Evolutionary conservation across 176 grass and related monocot genomes (phyloP), one percentile per base, ranked within the genome.

Genomic region (Oropetium thomaeum): DNA sequence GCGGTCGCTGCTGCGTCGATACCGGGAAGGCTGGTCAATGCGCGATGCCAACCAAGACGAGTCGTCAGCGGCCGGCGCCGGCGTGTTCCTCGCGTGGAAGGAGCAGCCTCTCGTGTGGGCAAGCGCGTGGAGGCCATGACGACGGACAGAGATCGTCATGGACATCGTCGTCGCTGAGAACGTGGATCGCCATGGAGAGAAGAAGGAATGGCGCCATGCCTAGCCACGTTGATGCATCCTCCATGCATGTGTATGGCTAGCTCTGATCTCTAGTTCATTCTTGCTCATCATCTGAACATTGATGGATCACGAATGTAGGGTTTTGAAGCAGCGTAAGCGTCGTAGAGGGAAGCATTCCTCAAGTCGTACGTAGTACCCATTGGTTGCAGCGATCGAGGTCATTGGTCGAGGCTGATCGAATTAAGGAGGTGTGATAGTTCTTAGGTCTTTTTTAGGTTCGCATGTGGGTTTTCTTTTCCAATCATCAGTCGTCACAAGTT

Each of bases 71-170:
- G 85, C 85, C 33, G 84, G 82, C 25, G 87, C 87, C 5, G 92
- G 96, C 16, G 63, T 89, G 23, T 96, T 96, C 73, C 89, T 99
- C 14, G 84, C 89, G 19, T 99, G 92, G 96, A 99, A 92, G 89
- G 96, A 99, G 52, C 89, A 99, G 80, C 79, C 92, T 20, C 79
- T 99, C 28, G 96, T 95, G 70, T 99, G 96, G 96, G 96, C 96
- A 19, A 95, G 96, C 52, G 96, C 92, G 2, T 99, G 96, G 96
- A 74, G 62, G 77, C 96, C 96, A 70, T 99, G 87, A 92, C 17
- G 2, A 12, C 11, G 11, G 19, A 44, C 13, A 2, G 42, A 44
- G 45, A 48, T 6, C 16, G 3, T 48, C n/a, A n/a, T n/a, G 57
- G 40, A 54, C 74, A 60, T 28, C 68, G 67, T 30, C 58, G 34